These are phyloP conservation scores for Huntiella moniliformis DNA, from an alignment of 2,329 filamentous ascomycete genomes.

Conservation along the genomic window DNA sequence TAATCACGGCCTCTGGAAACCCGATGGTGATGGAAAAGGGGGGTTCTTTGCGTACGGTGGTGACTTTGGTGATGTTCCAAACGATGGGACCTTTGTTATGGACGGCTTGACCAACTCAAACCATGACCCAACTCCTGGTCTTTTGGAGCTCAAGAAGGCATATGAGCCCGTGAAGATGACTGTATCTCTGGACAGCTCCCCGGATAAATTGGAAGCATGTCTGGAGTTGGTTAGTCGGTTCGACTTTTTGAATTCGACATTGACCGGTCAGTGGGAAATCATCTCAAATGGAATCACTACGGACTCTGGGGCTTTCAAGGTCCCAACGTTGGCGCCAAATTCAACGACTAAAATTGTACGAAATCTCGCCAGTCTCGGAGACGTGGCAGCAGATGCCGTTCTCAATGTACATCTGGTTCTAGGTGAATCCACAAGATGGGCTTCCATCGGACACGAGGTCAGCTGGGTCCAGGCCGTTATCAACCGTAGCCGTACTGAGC, in stretches of 20 bases:
- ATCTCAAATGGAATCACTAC: background rate
- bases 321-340: background rate
- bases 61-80: constrained; percentile 41
- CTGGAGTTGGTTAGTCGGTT: constrained; percentile 34
- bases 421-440: constrained; percentile 29
- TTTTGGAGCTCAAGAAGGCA: constrained; percentile 37
- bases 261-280: constrained; percentile 12
- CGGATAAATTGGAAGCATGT: constrained; percentile 6
- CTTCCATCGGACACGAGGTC: constrained; percentile 31
- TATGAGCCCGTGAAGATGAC: constrained; percentile 37
- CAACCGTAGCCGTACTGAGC: background rate
- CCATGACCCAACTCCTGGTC: constrained; percentile 32
- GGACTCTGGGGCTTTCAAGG: background rate
- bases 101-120: constrained; percentile 32
- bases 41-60: constrained; percentile 36
- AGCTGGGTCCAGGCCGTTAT: constrained; percentile 29
- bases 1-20: constrained; percentile 32
- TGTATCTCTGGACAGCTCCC: constrained; percentile 19
- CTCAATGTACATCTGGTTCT: constrained; percentile 27
- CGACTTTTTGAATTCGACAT: constrained; percentile 28
- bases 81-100: constrained; percentile 41
- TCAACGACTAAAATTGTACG: background rate
- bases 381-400: background rate
- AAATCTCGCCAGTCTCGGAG: background rate
- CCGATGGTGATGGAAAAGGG: constrained; percentile 24